phyloP scores from a whole-genome alignment of 148 eudicot genomes.

The Fagopyrum tataricum region DNA sequence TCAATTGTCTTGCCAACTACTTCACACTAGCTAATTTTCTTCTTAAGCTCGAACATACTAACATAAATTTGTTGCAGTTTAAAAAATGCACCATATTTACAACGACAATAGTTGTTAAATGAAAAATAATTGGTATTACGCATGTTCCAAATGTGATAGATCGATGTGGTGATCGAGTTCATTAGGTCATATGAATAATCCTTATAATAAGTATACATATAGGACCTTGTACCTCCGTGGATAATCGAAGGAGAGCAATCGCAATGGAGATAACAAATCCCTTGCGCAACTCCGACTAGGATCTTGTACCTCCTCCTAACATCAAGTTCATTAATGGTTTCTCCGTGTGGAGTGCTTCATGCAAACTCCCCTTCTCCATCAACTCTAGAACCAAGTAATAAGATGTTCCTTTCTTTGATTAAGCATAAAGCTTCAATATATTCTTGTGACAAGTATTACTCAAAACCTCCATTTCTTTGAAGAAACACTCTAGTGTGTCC shows the following conservation, averaged over 20 bases:
- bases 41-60: too few species aligned
- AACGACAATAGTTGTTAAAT: too few species aligned
- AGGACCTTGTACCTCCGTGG: constrained; percentile 82
- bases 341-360: constrained; percentile 4
- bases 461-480: constrained; percentile 65
- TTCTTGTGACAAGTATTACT: constrained; percentile 76
- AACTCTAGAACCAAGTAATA: constrained; percentile 70
- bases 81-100: too few species aligned
- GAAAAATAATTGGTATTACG: too few species aligned
- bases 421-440: constrained; percentile 72
- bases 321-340: constrained; percentile 23
- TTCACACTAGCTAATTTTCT: too few species aligned
- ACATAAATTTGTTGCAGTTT: too few species aligned
- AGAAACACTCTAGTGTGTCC: background rate
- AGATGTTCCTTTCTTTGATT: constrained; percentile 50
- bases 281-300: constrained; percentile 78
- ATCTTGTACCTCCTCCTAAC: constrained; percentile 62
- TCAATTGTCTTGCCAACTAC: too few species aligned
- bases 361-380: constrained; percentile 72
- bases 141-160: too few species aligned
- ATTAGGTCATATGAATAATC: too few species aligned
- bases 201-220: too few species aligned
- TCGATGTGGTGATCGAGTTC: too few species aligned
- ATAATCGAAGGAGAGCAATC: constrained; percentile 66
- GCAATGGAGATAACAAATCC: constrained; percentile 69